These are phyloP conservation scores for Geotrichum fermentans DNA, from an alignment of 1,139 yeast species.

Conservation along the genomic window DNA sequence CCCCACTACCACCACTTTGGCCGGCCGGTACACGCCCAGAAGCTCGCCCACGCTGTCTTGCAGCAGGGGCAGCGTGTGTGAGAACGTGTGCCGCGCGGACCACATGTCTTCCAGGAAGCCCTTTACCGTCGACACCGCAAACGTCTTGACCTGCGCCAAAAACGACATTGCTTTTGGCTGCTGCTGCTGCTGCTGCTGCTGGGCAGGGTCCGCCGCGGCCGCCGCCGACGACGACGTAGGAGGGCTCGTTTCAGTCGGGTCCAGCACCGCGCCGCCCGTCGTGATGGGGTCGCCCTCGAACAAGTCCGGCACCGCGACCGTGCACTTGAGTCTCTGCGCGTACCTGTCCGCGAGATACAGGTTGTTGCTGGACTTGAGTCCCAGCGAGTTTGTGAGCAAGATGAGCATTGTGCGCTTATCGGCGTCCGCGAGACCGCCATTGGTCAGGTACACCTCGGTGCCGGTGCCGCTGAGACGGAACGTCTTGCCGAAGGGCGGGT, in stretches of 20 bases:
- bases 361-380: conserved; percentile 33
- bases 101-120: conserved; percentile 41
- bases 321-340: conserved; percentile 29
- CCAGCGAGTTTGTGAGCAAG: conserved; percentile 36
- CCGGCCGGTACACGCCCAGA: conserved; percentile 35
- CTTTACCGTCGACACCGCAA: conserved; percentile 35
- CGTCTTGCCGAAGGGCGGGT: conserved; percentile 15
- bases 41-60: conserved; percentile 36
- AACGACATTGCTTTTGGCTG: conserved; percentile 26
- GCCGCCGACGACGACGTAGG: conserved; percentile 24
- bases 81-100: conserved; percentile 40
- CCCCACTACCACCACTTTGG: conserved; percentile 37
- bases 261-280: conserved; percentile 15
- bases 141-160: conserved; percentile 33
- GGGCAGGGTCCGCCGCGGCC: conserved; percentile 14
- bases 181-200: neutral
- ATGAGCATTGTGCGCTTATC: conserved; percentile 24
- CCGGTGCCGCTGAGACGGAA: conserved; percentile 14
- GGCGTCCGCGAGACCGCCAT: conserved; percentile 11
- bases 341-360: conserved; percentile 34
- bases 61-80: conserved; percentile 34
- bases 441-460: conserved; percentile 18
- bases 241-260: conserved; percentile 30
- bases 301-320: conserved; percentile 36
- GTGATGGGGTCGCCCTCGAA: conserved; percentile 35